Base-by-base conservation (phyloP, 768 basidiomycete species). In the Chalciporus chontae region DNA sequence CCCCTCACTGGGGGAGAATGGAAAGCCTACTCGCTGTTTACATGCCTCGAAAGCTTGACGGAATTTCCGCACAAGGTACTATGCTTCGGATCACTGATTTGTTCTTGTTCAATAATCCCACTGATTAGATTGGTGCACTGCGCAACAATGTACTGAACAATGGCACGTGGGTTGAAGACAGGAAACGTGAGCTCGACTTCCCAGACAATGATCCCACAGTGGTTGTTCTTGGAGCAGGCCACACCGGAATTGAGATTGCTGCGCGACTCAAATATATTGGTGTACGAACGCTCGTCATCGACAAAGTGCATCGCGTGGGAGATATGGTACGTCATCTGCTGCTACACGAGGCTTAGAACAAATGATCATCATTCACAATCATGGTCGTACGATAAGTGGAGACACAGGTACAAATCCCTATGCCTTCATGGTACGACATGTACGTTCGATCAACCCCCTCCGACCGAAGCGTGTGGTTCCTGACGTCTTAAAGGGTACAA, bases 191-290 rank as follows among this genome's bases (percentile, higher is more conserved):
- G 50, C 43, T 55, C 19, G 69, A 73, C 32, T 82, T 80, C 57
- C 68, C 67, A 27, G 73, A 73, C 18, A 58, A 55, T n/a, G 70
- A 74, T 19, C 80, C 80, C 0, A 71, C 71, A 3, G 83, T 85
- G 4, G 62, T 83, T 42, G 69, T 87, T 31, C 69, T 82, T n/a
- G 79, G 81, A 13, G 81, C 73, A 5, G 81, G 81, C 0, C 83
- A 85, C 47, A 76, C 76, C 54, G 84, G 83, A 8, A 63, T 90
- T 29, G 77, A 74, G 31, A 62, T 79, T 2, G 81, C 82, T 0
- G 79, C 79, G 2, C 70, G 81, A 17, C 68, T 87, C 51, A 79
- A 78, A 56, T 69, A 70, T 24, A 64, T 85, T 15, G 78, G 74
- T 24, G 66, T 85, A n/a, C 61, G 68, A 6, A 66, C 72, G 0